A percentile compares a stretch with the other conserved stretches of the same genome.
These are phyloP conservation scores for Leucosporidium yakuticum DNA, from an alignment of 768 basidiomycete genomes.

Conservation along the genomic window DNA sequence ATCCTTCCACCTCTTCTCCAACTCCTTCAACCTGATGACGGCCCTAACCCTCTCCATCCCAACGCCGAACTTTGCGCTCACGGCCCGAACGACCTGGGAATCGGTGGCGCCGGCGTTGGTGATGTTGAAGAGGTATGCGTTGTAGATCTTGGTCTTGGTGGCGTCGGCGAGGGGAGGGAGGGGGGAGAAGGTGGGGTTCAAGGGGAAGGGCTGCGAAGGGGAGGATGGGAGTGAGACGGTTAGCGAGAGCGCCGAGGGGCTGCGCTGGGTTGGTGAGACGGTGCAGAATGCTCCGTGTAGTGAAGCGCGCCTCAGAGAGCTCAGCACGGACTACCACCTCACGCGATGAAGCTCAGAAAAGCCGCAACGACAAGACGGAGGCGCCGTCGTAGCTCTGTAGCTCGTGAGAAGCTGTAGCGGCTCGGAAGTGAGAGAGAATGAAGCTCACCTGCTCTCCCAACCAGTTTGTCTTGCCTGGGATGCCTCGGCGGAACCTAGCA, in stretches of 20 bases:
- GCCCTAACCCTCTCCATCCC: slow-evolving; percentile 77
- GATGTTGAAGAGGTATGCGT: slow-evolving; percentile 54
- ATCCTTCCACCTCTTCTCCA: slow-evolving; percentile 61
- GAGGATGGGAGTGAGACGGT: background rate
- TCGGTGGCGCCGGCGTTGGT: slow-evolving; percentile 43
- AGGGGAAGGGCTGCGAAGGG: slow-evolving; percentile 66
- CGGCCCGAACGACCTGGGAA: slow-evolving; percentile 26
- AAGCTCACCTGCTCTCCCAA: slow-evolving; percentile 31
- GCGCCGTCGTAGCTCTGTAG: background rate
- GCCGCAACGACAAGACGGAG: background rate
- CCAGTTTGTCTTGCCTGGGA: slow-evolving; percentile 30
- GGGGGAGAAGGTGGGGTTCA: slow-evolving; percentile 77
- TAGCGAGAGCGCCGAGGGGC: background rate
- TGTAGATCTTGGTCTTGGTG: slow-evolving; percentile 56
- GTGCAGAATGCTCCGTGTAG: background rate
- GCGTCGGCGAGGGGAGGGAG: slow-evolving; percentile 66
- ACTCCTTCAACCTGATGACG: slow-evolving; percentile 70
- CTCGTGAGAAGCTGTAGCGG: background rate
- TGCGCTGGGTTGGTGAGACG: background rate
- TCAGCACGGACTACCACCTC: too few relatives aligned
- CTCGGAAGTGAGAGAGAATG: background rate
- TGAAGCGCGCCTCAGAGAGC: background rate
- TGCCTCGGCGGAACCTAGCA: slow-evolving; percentile 9
- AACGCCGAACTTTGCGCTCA: slow-evolving; percentile 51
- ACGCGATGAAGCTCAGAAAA: background rate